phyloP scores from a whole-genome alignment of 352 stramenopile genomes.

The Peronosclerospora sorghi region DNA sequence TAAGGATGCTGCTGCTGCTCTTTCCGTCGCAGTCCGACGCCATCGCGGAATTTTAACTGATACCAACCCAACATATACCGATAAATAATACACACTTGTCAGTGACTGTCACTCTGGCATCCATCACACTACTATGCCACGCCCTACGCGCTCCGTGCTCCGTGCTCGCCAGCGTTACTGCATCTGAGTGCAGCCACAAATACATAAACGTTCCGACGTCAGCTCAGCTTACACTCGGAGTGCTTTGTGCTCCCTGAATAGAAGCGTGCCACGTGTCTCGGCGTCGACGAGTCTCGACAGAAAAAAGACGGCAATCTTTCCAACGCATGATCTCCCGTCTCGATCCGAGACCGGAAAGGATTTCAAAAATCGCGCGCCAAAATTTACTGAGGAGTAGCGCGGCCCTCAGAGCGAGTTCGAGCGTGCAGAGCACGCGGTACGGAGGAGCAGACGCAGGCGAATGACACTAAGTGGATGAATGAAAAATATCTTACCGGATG shows the following conservation, averaged over 20 bases:
- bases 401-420: slow-evolving; percentile 15
- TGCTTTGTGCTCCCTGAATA: neutral
- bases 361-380: slow-evolving; percentile 8
- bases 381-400: neutral
- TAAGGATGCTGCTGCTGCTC: slow-evolving; percentile 27
- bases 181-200: slow-evolving; percentile 17
- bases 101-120: slow-evolving; percentile 11
- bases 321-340: slow-evolving; percentile 4
- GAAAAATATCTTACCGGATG: slow-evolving; percentile 20
- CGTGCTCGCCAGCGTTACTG: slow-evolving; percentile 17
- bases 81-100: slow-evolving; percentile 13
- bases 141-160: slow-evolving; percentile 12
- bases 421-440: slow-evolving; percentile 10
- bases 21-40: slow-evolving; percentile 28
- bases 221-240: slow-evolving; percentile 2
- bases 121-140: neutral
- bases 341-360: slow-evolving; percentile 6
- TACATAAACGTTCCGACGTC: slow-evolving; percentile 8
- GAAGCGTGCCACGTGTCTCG: slow-evolving; percentile 6
- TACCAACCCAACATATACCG: slow-evolving; percentile 10
- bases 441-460: slow-evolving; percentile 8
- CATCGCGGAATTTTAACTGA: slow-evolving; percentile 37
- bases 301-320: slow-evolving; percentile 7
- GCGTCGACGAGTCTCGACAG: slow-evolving; percentile 9
- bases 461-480: neutral